These are phyloP conservation scores for Paecilomyces formosus DNA, from an alignment of 2,329 filamentous ascomycete species.

Conservation along the genomic window DNA sequence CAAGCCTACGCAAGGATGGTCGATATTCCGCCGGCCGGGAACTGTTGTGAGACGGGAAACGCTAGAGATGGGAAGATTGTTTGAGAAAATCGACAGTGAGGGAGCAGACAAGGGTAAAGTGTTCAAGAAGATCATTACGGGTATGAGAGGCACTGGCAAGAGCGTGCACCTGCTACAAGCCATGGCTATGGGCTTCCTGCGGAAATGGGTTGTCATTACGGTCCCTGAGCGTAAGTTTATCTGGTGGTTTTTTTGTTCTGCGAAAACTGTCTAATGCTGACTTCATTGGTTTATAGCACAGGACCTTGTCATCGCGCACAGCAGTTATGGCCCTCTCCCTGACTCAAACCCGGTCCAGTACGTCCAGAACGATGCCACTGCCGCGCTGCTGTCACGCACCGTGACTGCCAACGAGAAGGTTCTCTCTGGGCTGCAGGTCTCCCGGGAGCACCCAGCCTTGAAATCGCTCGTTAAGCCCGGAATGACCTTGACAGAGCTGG, in stretches of 20 bases:
- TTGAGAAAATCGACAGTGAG: constrained; percentile 49
- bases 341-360: constrained; percentile 52
- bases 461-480: constrained; percentile 51
- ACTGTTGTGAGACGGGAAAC: constrained; percentile 72
- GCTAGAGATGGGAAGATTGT: constrained; percentile 58
- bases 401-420: constrained; percentile 62
- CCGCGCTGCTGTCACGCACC: constrained; percentile 66
- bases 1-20: constrained; percentile 84
- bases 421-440: constrained; percentile 48
- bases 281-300: constrained; percentile 49
- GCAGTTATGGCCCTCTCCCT: constrained; percentile 67
- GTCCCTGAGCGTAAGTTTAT: constrained; percentile 70
- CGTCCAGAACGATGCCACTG: constrained; percentile 69
- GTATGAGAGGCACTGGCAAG: constrained; percentile 72
- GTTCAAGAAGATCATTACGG: constrained; percentile 59
- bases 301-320: constrained; percentile 72
- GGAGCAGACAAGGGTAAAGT: constrained; percentile 29
- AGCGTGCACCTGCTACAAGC: constrained; percentile 79
- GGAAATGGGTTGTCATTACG: constrained; percentile 81
- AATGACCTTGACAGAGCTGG: constrained; percentile 60
- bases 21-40: constrained; percentile 73
- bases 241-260: neutral
- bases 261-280: neutral
- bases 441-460: constrained; percentile 50
- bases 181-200: constrained; percentile 70